Evolutionary conservation across 2,329 filamentous ascomycete genomes (phyloP), one percentile per base, ranked within the genome.

Genomic region (Trichoderma gracile): DNA sequence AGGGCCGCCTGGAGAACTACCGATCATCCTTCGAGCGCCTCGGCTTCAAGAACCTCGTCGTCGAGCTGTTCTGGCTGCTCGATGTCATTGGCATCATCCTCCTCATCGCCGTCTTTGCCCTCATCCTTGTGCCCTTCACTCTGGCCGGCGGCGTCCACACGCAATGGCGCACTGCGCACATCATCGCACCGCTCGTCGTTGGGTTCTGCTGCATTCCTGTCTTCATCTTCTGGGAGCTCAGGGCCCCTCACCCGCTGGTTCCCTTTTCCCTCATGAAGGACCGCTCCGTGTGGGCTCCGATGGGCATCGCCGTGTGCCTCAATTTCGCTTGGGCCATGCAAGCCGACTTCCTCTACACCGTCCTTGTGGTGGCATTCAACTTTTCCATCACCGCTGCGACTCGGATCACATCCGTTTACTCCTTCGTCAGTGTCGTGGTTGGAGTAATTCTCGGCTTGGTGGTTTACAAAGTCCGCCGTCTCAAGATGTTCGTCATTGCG

Each of bases 281-380:
- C 70, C 85, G 87, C 23, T 81, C 80, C n/a, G 81, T 89, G 27
- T 89, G 86, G 85, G 85, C 80, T 5, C 81, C 87, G 5, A 74
- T 89, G 33, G 85, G 83, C 3, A 86, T 90, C 49, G 86, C 81
- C 9, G 66, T 79, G 53, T 74, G 83, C 69, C 78, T 86, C 70
- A 85, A 84, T 76, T 84, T 83, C 70, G 74, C 82, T 19, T 89
- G 86, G 86, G 82, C 82, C 66, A 79, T 88, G 74, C 87, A 89
- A 73, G 84, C 82, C 23, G 84, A 88, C 70, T 89, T 84, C 72
- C 79, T 90, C 3, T 89, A 83, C 75, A 87, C 86, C 0, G 82
- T 89, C 1, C 80, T 89, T 1, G 72, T 82, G 12, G 84, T 89
- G 19, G 82, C 81, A 42, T 89, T 89, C 69, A 79, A 87, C 72